Evolutionary conservation across 2,329 filamentous ascomycete species (phyloP).

Genomic region (Alternaria tenuissima): DNA sequence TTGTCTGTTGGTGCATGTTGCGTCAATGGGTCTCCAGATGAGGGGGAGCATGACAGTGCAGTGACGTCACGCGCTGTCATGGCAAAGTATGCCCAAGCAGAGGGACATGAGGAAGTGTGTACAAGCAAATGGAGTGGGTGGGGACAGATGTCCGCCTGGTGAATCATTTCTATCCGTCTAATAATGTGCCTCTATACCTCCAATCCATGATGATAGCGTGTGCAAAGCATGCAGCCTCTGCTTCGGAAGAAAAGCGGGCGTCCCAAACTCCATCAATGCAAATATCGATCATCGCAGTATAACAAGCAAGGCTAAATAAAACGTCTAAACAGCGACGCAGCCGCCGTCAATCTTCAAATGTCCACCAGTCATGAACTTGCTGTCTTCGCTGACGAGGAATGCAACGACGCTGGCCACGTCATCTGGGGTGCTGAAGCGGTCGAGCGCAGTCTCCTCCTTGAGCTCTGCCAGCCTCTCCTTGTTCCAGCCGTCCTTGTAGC

Average conservation of each 20-base stretch:
- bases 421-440: constrained; percentile 48
- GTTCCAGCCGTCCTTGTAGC: constrained; percentile 48
- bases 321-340: constrained; percentile 36
- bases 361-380: constrained; percentile 51
- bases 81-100: neutral
- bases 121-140: neutral
- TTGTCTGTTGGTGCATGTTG: neutral
- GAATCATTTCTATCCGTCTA: constrained; percentile 6
- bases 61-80: constrained; percentile 5
- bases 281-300: constrained; percentile 8
- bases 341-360: constrained; percentile 48
- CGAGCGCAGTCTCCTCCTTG: constrained; percentile 45
- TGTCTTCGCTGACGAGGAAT: constrained; percentile 52
- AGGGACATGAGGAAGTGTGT: neutral
- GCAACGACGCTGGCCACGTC: constrained; percentile 52
- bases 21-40: neutral
- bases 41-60: neutral
- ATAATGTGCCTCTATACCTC: constrained; percentile 1
- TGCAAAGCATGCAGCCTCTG: constrained; percentile 2
- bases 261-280: constrained; percentile 34
- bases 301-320: neutral
- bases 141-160: neutral
- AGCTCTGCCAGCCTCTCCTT: constrained; percentile 46
- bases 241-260: constrained; percentile 9
- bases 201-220: constrained; percentile 1